phyloP scores from a whole-genome alignment of 495 filamentous ascomycete genomes.

The Chaetomium tenue region DNA sequence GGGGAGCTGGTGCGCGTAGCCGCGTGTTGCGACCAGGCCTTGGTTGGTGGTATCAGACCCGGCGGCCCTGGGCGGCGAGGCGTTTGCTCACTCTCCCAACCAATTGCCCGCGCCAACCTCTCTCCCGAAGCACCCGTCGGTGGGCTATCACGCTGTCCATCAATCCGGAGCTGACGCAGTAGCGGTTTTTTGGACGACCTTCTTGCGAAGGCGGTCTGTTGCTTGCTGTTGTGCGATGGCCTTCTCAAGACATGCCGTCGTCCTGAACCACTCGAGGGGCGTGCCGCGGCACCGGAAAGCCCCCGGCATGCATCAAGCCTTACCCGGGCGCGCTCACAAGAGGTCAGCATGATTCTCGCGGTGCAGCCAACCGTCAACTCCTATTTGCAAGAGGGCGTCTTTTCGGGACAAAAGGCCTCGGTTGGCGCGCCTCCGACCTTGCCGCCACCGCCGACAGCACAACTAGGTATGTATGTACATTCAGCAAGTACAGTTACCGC shows the following conservation, averaged over 20 bases:
- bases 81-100: neutral
- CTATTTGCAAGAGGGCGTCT: neutral
- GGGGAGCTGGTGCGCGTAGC: slow-evolving; percentile 9
- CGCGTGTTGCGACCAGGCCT: slow-evolving; percentile 16
- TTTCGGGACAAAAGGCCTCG: neutral
- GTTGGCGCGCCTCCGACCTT: slow-evolving; percentile 10
- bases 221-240: slow-evolving; percentile 28
- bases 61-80: neutral
- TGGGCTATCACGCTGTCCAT: neutral
- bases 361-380: slow-evolving; percentile 19
- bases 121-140: slow-evolving; percentile 11
- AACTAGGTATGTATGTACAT: neutral
- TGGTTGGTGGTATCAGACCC: slow-evolving; percentile 13
- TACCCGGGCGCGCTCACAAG: slow-evolving; percentile 10
- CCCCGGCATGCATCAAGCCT: slow-evolving; percentile 23
- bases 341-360: slow-evolving; percentile 10
- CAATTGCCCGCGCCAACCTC: slow-evolving; percentile 5
- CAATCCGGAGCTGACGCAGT: slow-evolving; percentile 12
- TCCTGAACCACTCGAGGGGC: slow-evolving; percentile 8
- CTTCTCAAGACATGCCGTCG: slow-evolving; percentile 10
- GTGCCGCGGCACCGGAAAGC: slow-evolving; percentile 1
- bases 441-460: neutral
- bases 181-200: neutral
- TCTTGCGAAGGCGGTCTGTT: slow-evolving; percentile 30
- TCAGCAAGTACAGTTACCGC: neutral